A percentile compares a stretch with the other conserved stretches of the same genome.
These are phyloP conservation scores for Pseudogymnoascus sp. DNA, from an alignment of 2,329 filamentous ascomycete genomes.

Conservation along the genomic window DNA sequence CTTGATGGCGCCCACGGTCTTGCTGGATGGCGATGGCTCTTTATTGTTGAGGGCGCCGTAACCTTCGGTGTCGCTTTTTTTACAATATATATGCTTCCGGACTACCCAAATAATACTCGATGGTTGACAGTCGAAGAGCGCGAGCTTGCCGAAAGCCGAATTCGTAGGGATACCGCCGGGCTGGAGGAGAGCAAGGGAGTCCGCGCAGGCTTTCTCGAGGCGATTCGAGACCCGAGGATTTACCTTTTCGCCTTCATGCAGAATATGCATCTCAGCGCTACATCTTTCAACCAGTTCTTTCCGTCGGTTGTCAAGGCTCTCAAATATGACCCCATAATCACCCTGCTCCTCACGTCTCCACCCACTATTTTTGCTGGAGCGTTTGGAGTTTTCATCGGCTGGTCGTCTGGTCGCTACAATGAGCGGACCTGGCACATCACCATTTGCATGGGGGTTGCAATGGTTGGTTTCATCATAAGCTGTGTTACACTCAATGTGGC, in stretches of 20 bases:
- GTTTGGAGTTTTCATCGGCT: conserved; percentile 35
- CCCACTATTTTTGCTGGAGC: conserved; percentile 37
- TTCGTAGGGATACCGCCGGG: conserved; percentile 40
- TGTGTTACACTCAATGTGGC: conserved; percentile 28
- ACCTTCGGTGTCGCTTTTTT: conserved; percentile 43
- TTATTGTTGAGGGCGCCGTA: conserved; percentile 45
- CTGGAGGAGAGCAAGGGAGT: conserved; percentile 32
- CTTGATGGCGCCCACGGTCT: conserved; percentile 18
- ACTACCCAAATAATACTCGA: conserved; percentile 33
- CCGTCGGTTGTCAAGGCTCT: conserved; percentile 34
- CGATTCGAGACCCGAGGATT: conserved; percentile 36
- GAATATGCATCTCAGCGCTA: conserved; percentile 42
- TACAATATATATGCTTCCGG: conserved; percentile 31
- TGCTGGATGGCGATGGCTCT: conserved; percentile 44
- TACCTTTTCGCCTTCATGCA: conserved; percentile 43
- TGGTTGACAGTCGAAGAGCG: conserved; percentile 41
- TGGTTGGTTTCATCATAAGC: conserved; percentile 30
- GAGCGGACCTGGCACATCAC: conserved; percentile 36
- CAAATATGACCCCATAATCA: conserved; percentile 36
- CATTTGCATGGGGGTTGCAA: conserved; percentile 31
- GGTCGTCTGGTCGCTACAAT: conserved; percentile 36
- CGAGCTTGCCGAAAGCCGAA: conserved; percentile 34
- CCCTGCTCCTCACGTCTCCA: conserved; percentile 38
- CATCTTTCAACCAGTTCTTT: conserved; percentile 38
- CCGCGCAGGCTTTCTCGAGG: conserved; percentile 38